Percentiles rank a stretch among this genome's conserved stretches.
Conservation (phyloP, 1,284 basidiomycete genomes). For the Naganishia sp. region DNA sequence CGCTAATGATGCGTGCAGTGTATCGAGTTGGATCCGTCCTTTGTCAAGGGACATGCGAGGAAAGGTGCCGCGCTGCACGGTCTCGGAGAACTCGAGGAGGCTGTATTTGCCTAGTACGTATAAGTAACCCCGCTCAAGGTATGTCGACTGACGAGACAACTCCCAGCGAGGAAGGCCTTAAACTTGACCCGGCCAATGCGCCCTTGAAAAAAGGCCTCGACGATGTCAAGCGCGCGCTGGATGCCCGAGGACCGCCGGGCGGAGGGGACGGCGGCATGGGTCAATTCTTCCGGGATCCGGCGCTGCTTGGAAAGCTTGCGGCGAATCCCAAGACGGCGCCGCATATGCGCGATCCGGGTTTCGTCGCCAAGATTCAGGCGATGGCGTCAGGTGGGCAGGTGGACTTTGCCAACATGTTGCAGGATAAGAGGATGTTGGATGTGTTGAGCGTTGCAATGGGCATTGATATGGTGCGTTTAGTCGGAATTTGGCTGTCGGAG, state of each 20-base stretch:
- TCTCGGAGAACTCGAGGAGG: conserved; percentile 72
- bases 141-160: neutral
- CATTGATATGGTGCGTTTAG: conserved; percentile 67
- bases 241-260: conserved; percentile 46
- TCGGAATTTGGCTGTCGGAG: neutral
- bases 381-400: conserved; percentile 51
- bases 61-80: conserved; percentile 96
- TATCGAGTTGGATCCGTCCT: conserved; percentile 74
- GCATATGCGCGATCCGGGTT: conserved; percentile 77
- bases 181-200: conserved; percentile 73
- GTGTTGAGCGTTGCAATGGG: conserved; percentile 92
- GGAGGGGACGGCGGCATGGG: conserved; percentile 60
- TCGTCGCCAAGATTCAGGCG: conserved; percentile 63
- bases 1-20: conserved; percentile 41
- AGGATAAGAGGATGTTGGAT: conserved; percentile 85
- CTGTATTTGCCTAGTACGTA: conserved; percentile 60
- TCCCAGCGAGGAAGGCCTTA: conserved; percentile 66
- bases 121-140: neutral
- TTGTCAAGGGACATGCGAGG: conserved; percentile 88
- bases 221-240: conserved; percentile 73
- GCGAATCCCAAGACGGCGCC: conserved; percentile 81
- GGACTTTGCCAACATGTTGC: conserved; percentile 57
- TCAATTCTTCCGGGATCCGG: conserved; percentile 83
- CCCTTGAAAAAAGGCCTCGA: conserved; percentile 82
- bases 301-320: conserved; percentile 77